These are phyloP conservation scores for Fusarium sp. DNA, from an alignment of 2,329 filamentous ascomycete genomes.

Conservation along the genomic window DNA sequence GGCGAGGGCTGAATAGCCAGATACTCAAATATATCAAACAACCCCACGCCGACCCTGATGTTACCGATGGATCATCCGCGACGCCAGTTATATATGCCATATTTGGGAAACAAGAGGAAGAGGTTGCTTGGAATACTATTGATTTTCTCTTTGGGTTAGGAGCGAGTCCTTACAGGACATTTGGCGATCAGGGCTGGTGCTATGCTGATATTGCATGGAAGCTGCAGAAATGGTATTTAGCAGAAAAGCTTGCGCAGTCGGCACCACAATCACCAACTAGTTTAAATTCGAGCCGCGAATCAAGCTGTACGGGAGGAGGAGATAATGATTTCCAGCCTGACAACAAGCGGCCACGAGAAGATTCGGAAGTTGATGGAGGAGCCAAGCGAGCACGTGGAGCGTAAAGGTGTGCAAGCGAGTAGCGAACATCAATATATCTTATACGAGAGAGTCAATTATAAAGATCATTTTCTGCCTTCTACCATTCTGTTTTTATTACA, in stretches of 20 bases:
- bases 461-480: background rate
- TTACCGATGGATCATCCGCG: background rate
- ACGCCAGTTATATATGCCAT: background rate
- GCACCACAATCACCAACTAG: background rate
- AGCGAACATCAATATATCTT: background rate
- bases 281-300: background rate
- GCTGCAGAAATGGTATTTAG: background rate
- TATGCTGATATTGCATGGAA: background rate
- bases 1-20: background rate
- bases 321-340: constrained; percentile 67
- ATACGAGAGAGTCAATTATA: background rate
- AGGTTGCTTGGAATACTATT: background rate
- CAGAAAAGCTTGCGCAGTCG: background rate
- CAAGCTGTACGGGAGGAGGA: background rate
- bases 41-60: background rate
- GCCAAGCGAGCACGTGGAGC: constrained; percentile 58
- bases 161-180: background rate
- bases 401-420: background rate
- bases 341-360: constrained; percentile 68
- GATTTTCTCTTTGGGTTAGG: background rate
- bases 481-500: too few species aligned
- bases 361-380: constrained; percentile 58
- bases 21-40: background rate
- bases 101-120: background rate
- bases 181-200: background rate